Base-by-base conservation (phyloP, 2,329 filamentous ascomycete genomes). In the Endoconidiophora laricicola region DNA sequence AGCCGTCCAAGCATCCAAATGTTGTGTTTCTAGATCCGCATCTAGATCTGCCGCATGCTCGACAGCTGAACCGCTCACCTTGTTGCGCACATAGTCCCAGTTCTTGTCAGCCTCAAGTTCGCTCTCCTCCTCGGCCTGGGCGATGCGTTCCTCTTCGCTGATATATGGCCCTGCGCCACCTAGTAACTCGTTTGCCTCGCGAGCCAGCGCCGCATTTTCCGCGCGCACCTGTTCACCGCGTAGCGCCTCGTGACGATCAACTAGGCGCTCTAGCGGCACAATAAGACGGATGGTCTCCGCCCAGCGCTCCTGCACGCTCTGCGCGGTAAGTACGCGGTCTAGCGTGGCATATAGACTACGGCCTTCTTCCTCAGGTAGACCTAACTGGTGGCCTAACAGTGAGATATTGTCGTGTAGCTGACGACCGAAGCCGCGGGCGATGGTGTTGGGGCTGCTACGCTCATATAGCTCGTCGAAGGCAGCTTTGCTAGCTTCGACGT, bases 381-480 rank as follows among this genome's bases (percentile, higher is more conserved):
- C 22, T n/a, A 44, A 12, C 20, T 14, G 16, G 7, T 7, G 20
- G 42, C 42, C 42, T 14, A 44, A 22, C 6, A 26, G 12, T 6
- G 16, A 23, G 18, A 26, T 26, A 12, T 26, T 44, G 14, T 18
- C 6, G 22, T 26, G 42, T 6, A 44, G 12, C 6, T 44, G 42
- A 10, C 29, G 42, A 1, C 22, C 42, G n/a, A 24, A 33, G 29
- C 29, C 12, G 12, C 29, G 29, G 9, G 29, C 29, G 5, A 33
- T 33, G 12, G 29, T 33, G 42, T 6, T 29, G 6, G 9, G 42
- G 16, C 16, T 22, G 18, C 38, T 46, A 6, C 18, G 46, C n/a
- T 45, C n/a, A 20, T 46, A 50, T 3, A 50, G 18, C 23, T 50
- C 49, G 10, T 50, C 49, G 39, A 50, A 50, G 5, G 49, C 37